phyloP scores from a whole-genome alignment of 192 early-diverging fungal genomes.

The Mortierella alpina region DNA sequence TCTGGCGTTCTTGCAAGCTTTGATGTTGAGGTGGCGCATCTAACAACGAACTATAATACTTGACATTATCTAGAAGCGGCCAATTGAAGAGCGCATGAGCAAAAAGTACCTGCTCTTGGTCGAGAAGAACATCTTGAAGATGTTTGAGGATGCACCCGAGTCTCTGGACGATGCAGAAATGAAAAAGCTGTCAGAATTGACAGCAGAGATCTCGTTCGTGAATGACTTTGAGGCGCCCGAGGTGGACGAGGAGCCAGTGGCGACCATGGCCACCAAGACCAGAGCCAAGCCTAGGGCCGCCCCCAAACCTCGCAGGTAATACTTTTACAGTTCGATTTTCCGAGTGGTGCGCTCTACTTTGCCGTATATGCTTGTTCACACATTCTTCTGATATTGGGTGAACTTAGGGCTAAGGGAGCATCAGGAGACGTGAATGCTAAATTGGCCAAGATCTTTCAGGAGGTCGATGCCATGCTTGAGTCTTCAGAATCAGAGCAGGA shows the following conservation, averaged over 20 bases:
- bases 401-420: neutral
- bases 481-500: slow-evolving; percentile 24
- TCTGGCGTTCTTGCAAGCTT: too few relatives aligned
- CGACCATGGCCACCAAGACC: too few relatives aligned
- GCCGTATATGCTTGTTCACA: neutral
- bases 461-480: slow-evolving; percentile 40
- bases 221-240: slow-evolving; percentile 34
- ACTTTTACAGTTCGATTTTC: neutral
- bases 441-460: slow-evolving; percentile 34
- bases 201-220: slow-evolving; percentile 44
- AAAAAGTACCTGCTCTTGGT: slow-evolving; percentile 67
- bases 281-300: neutral
- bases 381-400: neutral
- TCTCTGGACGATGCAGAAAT: slow-evolving; percentile 50
- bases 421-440: neutral
- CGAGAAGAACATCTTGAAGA: slow-evolving; percentile 67
- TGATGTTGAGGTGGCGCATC: too few relatives aligned
- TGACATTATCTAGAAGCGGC: slow-evolving; percentile 49
- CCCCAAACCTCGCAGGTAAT: neutral
- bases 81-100: slow-evolving; percentile 64
- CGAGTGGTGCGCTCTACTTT: neutral
- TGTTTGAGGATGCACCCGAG: slow-evolving; percentile 59
- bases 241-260: slow-evolving; percentile 3
- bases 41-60: neutral
- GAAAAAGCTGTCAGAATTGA: slow-evolving; percentile 40